Evolutionary conservation across 345 rosid genomes (phyloP).

Genomic region (Mangifera indica): DNA sequence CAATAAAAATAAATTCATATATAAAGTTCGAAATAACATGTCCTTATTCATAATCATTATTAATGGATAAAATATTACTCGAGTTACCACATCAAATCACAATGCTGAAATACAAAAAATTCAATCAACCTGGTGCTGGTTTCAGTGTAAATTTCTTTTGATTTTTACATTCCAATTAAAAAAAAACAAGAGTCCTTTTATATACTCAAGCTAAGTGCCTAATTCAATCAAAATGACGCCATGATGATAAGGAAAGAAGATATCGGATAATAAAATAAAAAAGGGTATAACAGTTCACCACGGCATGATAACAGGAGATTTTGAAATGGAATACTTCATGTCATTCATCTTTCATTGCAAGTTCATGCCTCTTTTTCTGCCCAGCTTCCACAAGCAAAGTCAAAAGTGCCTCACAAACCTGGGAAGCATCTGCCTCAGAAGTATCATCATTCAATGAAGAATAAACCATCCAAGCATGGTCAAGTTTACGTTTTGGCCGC

Average conservation of each 20-base stretch:
- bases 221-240: constrained; percentile 15
- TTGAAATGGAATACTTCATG: background rate
- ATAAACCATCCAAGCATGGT: constrained; percentile 99
- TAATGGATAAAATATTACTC: too few species aligned
- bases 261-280: background rate
- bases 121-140: too few species aligned
- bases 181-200: background rate
- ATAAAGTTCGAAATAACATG: too few species aligned
- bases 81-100: too few species aligned
- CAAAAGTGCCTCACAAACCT: constrained; percentile 87
- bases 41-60: too few species aligned
- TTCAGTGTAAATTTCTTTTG: too few species aligned
- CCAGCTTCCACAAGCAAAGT: constrained; percentile 80
- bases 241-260: background rate
- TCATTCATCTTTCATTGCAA: constrained; percentile 35
- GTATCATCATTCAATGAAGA: constrained; percentile 71
- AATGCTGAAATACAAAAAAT: too few species aligned
- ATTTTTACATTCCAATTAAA: background rate
- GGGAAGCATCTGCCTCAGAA: constrained; percentile 73
- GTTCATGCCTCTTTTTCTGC: constrained; percentile 42
- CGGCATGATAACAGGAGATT: background rate
- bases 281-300: background rate
- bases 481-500: constrained; percentile 70
- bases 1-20: too few species aligned
- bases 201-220: background rate